These are phyloP conservation scores for Ceratocystis ficicola DNA, from an alignment of 2,329 filamentous ascomycete genomes.

Conservation along the genomic window DNA sequence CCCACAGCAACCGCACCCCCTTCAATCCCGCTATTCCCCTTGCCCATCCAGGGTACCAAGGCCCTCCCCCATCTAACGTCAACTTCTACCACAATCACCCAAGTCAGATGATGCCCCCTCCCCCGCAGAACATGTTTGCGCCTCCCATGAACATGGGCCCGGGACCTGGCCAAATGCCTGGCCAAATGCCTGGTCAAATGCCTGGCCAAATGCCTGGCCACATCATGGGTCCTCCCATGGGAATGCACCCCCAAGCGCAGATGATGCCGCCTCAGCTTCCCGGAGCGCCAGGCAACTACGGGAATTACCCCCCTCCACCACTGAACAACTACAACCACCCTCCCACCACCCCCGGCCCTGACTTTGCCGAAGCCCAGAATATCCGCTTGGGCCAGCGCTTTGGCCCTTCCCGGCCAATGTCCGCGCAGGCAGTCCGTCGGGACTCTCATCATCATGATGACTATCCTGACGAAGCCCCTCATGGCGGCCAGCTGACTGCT, in stretches of 20 bases:
- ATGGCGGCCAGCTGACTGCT: conserved; percentile 8
- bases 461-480: conserved; percentile 6
- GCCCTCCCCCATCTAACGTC: conserved; percentile 10
- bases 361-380: conserved; percentile 16
- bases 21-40: conserved; percentile 12
- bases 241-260: conserved; percentile 13
- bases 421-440: conserved; percentile 14
- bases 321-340: conserved; percentile 16
- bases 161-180: conserved; percentile 12
- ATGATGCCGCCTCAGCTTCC: conserved; percentile 17
- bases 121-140: conserved; percentile 16
- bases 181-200: not conserved
- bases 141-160: conserved; percentile 19
- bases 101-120: conserved; percentile 15
- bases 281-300: conserved; percentile 7
- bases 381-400: conserved; percentile 16
- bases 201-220: not conserved
- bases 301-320: conserved; percentile 10
- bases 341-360: not conserved
- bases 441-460: conserved; percentile 20
- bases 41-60: conserved; percentile 9
- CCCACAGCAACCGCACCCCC: conserved; percentile 19
- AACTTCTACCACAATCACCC: conserved; percentile 12
- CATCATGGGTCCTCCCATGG: conserved; percentile 14
- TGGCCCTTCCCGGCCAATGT: conserved; percentile 16